phyloP scores from a whole-genome alignment of 2,329 filamentous ascomycete species.

The Alternaria angustiovoidea region DNA sequence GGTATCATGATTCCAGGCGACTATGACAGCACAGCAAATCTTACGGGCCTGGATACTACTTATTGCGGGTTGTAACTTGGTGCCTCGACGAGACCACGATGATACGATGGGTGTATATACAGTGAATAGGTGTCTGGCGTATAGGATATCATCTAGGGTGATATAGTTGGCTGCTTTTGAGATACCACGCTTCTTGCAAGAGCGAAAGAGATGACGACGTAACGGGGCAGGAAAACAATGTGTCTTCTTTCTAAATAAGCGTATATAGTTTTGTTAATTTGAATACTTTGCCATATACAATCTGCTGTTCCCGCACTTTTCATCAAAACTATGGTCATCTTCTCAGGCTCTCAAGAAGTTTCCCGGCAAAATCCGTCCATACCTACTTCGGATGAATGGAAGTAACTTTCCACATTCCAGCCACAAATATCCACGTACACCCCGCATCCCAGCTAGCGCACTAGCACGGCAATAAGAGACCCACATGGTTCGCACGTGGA shows the following conservation, averaged over 20 bases:
- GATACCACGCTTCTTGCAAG: conserved; percentile 35
- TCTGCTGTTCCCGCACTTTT: neutral
- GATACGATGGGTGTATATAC: conserved; percentile 3
- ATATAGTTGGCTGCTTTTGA: conserved; percentile 15
- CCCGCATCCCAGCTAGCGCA: conserved; percentile 3
- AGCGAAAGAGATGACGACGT: conserved; percentile 17
- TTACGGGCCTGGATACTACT: conserved; percentile 51
- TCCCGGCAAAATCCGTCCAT: neutral
- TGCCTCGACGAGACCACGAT: neutral
- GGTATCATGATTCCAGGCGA: conserved; percentile 47
- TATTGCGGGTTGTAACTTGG: conserved; percentile 49
- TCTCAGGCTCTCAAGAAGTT: neutral
- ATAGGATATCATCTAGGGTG: neutral
- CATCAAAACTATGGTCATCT: neutral
- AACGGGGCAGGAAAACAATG: too few species aligned
- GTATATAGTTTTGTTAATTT: neutral
- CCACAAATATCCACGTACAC: neutral
- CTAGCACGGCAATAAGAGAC: neutral
- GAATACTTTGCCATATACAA: neutral
- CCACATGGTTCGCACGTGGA: conserved; percentile 12
- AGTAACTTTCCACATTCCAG: neutral
- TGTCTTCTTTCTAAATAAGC: neutral
- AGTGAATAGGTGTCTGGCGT: neutral
- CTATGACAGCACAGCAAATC: conserved; percentile 37
- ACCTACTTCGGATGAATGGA: conserved; percentile 1